Conservation (phyloP, 768 basidiomycete species). For the Trametes sanguinea region DNA sequence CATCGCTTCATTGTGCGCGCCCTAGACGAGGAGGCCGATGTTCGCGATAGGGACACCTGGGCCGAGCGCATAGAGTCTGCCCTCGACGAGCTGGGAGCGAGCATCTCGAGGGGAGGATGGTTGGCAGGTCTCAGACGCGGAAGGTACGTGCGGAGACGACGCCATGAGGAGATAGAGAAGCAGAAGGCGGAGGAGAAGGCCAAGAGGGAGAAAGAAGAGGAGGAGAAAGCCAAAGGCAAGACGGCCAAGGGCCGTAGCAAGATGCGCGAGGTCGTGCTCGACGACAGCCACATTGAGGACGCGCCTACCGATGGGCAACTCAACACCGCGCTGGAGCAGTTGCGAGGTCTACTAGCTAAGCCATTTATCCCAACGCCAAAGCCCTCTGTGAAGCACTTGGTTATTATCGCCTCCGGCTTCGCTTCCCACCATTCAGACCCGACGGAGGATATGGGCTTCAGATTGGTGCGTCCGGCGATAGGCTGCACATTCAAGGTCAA, state of each 20-base stretch:
- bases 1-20: conserved; percentile 28
- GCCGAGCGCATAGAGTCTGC: conserved; percentile 46
- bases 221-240: conserved; percentile 23
- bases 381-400: conserved; percentile 45
- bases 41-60: conserved; percentile 42
- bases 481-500: conserved; percentile 49
- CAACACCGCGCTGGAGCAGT: conserved; percentile 25
- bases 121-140: conserved; percentile 45
- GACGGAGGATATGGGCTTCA: conserved; percentile 38
- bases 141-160: conserved; percentile 31
- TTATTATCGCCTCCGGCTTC: conserved; percentile 52
- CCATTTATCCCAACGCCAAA: conserved; percentile 32
- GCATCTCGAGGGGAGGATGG: conserved; percentile 48
- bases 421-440: conserved; percentile 27
- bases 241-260: conserved; percentile 19
- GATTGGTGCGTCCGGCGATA: conserved; percentile 23
- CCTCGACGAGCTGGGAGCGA: conserved; percentile 47
- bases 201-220: conserved; percentile 26
- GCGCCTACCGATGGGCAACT: conserved; percentile 11
- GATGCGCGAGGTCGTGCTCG: conserved; percentile 16
- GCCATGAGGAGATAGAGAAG: conserved; percentile 32
- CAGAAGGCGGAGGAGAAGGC: conserved; percentile 22
- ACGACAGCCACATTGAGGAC: conserved; percentile 8
- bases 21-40: conserved; percentile 26
- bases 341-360: conserved; percentile 31